Conservation (phyloP, 1,284 basidiomycete species). For the Malassezia yamatoensis region DNA sequence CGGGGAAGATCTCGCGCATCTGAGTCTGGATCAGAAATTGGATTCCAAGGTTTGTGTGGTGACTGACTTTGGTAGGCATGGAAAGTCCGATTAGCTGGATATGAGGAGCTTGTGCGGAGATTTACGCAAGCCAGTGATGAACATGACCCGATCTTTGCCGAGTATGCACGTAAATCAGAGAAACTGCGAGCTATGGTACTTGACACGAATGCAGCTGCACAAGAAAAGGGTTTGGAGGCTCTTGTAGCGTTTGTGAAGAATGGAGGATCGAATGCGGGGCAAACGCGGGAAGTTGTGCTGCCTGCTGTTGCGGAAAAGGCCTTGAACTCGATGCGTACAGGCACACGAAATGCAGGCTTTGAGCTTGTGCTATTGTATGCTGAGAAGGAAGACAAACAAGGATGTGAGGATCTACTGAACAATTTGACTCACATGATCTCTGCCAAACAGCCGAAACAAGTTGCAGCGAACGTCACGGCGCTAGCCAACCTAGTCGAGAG, state of each 20-base stretch:
- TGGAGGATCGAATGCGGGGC: constrained; percentile 67
- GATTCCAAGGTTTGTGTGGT: constrained; percentile 59
- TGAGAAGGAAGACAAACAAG: constrained; percentile 70
- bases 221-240: constrained; percentile 87
- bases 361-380: constrained; percentile 82
- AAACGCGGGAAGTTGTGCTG: constrained; percentile 67
- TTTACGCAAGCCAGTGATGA: constrained; percentile 63
- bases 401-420: constrained; percentile 71
- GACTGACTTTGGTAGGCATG: constrained; percentile 58
- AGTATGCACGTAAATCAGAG: constrained; percentile 65
- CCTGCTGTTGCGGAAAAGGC: constrained; percentile 92
- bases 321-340: constrained; percentile 71
- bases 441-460: constrained; percentile 90
- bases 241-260: constrained; percentile 68
- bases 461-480: constrained; percentile 68
- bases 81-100: constrained; percentile 91
- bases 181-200: constrained; percentile 33
- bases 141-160: constrained; percentile 82
- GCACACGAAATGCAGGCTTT: constrained; percentile 78
- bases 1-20: constrained; percentile 71
- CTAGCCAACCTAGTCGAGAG: constrained; percentile 65
- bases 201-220: constrained; percentile 91
- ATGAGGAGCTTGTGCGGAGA: constrained; percentile 61
- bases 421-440: constrained; percentile 73
- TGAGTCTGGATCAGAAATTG: constrained; percentile 72